Evolutionary conservation across 495 filamentous ascomycete genomes (phyloP), one percentile per base, ranked within the genome.

Genomic region (Talaromyces nanjingensis): DNA sequence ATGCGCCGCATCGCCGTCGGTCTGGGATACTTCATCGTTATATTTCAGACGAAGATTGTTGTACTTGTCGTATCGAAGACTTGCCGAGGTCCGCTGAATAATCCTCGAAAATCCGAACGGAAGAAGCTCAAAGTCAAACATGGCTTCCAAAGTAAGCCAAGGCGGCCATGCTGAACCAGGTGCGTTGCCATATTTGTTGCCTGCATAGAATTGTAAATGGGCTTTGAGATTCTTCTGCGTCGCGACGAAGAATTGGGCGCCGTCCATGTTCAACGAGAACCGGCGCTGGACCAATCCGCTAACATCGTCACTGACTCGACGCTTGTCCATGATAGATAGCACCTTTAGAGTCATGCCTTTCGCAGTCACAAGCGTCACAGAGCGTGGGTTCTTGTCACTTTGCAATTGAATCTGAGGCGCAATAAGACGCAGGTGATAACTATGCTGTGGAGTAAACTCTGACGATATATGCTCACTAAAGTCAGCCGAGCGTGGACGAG

Each of bases 301-400:
- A 67, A 98, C 92, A 73, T 92, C 89, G 71, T 98, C 94, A 37
- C 84, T 89, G 49, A 97, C 84, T 56, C 94, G 87, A 66, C 91
- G 89, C 72, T 96, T 97, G 72, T 98, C 94, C 88, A 98, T 96
- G 65, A 98, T 93, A 60, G 96, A 93, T 11, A 98, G 84, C 18
- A 98, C 89, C 76, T 96, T 96, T 42, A 97, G 84, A 72, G 97
- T 91, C 91, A 98, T 98, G 55, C 91, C 89, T 69, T 97, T 97
- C 33, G 92, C 91, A 4, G 92, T 92, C 53, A 97, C 89, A n/a
- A 98, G 77, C 25, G 97, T 87, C 25, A 93, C 94, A 39, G 94
- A 87, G 69, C 94, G 96, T 58, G 87, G 85, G 68, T 97, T 97
- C 83, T 98, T 98, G 68, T 98, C 93, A 71, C 96, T 98, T 71